Conservation (phyloP, 2,329 filamentous ascomycete genomes). For the Ploettnerulaceae sp. region DNA sequence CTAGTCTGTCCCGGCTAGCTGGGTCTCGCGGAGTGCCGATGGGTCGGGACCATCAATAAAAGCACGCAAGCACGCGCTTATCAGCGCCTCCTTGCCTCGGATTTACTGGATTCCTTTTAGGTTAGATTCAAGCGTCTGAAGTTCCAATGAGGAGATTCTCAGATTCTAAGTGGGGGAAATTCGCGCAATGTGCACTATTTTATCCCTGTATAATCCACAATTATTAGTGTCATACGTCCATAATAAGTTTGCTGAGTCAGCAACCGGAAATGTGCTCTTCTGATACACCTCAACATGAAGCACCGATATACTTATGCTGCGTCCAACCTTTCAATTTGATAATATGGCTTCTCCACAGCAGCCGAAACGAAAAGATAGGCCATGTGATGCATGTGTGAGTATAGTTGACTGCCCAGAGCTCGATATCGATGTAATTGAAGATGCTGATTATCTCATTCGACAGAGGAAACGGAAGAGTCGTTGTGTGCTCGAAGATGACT, state of each 20-base stretch:
- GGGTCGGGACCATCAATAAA: neutral
- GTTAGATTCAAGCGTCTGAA: no score
- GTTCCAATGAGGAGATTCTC: no score
- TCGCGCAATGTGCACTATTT: conserved; percentile 1
- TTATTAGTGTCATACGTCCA: no score
- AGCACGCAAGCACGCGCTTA: no score
- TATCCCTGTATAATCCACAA: conserved; percentile 2
- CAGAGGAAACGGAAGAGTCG: conserved; percentile 36
- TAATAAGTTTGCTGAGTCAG: neutral
- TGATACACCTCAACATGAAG: neutral
- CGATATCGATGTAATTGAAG: neutral
- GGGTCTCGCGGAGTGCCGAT: neutral
- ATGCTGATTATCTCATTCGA: conserved; percentile 8
- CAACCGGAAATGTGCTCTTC: neutral
- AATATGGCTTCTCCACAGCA: conserved; percentile 61
- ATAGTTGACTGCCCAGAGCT: neutral
- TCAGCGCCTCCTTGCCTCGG: neutral
- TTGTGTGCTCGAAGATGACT: conserved; percentile 71
- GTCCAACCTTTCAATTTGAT: conserved; percentile 4
- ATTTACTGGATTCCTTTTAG: neutral
- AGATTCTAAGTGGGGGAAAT: neutral
- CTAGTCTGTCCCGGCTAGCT: neutral
- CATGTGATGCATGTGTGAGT: conserved; percentile 50
- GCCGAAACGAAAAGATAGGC: conserved; percentile 70
- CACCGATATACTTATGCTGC: no score